A percentile compares a stretch with the other conserved stretches of the same genome.
phyloP scores from a whole-genome alignment of 2,329 filamentous ascomycete genomes.

The Fusarium xylarioides region DNA sequence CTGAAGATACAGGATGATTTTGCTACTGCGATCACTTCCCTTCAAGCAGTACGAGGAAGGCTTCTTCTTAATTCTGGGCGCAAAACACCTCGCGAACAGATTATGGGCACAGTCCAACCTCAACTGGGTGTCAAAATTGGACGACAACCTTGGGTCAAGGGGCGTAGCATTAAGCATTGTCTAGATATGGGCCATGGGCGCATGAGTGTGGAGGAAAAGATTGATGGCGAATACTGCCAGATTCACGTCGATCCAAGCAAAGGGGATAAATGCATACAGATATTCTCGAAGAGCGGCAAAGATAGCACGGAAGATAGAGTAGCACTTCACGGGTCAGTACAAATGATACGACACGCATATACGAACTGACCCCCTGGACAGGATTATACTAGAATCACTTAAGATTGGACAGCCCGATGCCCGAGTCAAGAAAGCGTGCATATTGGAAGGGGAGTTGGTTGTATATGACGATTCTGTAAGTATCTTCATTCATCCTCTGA shows the following conservation, averaged over 20 bases:
- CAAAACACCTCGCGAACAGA: slow-evolving; percentile 20
- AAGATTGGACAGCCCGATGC: slow-evolving; percentile 67
- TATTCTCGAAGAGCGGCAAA: slow-evolving; percentile 93
- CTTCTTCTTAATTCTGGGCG: slow-evolving; percentile 31
- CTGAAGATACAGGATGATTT: slow-evolving; percentile 77
- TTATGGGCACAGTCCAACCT: slow-evolving; percentile 57
- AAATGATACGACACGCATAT: background rate
- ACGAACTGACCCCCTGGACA: slow-evolving; percentile 35
- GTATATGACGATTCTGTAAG: slow-evolving; percentile 74
- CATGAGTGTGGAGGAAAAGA: slow-evolving; percentile 81
- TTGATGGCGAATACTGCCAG: slow-evolving; percentile 92
- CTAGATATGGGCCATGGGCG: slow-evolving; percentile 68
- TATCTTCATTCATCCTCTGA: background rate
- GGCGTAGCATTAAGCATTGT: slow-evolving; percentile 78
- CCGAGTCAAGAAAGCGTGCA: slow-evolving; percentile 71
- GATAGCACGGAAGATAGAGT: slow-evolving; percentile 80
- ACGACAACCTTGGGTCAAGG: slow-evolving; percentile 71
- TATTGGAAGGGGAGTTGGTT: slow-evolving; percentile 84
- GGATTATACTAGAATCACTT: slow-evolving; percentile 71
- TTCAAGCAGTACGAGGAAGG: slow-evolving; percentile 51
- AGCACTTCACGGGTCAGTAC: slow-evolving; percentile 63
- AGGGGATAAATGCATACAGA: slow-evolving; percentile 68
- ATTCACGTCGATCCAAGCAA: slow-evolving; percentile 78
- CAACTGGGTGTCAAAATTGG: slow-evolving; percentile 70
- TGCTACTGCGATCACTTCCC: slow-evolving; percentile 63